Evolutionary conservation across 2,329 filamentous ascomycete genomes (phyloP).

Genomic region (Colletotrichum truncatum): DNA sequence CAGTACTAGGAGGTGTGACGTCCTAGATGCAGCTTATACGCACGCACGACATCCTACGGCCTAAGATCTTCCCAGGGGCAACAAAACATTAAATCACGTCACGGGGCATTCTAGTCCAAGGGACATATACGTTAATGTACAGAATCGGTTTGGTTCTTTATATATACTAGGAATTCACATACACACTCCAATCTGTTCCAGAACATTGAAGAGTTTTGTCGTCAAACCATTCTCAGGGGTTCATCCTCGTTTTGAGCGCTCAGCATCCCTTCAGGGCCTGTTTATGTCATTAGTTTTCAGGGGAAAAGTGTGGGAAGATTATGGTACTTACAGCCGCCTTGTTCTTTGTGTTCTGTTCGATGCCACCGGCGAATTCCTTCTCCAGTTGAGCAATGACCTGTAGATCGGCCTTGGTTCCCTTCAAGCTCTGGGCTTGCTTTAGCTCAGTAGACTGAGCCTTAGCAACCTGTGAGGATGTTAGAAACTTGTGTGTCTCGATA

Average conservation of each 20-base stretch:
- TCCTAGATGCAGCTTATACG: too few species aligned
- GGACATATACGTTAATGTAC: background rate
- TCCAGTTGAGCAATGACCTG: background rate
- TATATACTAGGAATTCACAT: background rate
- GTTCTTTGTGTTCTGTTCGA: constrained; percentile 31
- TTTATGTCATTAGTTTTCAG: background rate
- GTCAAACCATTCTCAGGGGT: background rate
- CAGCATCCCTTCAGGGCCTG: constrained; percentile 7
- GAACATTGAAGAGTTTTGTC: background rate
- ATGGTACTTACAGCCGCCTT: background rate
- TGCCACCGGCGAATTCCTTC: constrained; percentile 32
- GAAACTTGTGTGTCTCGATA: too few species aligned
- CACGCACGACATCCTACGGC: too few species aligned
- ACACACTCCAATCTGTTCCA: background rate
- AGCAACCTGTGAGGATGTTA: background rate
- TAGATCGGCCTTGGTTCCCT: background rate
- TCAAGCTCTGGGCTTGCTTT: background rate
- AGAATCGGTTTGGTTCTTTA: background rate
- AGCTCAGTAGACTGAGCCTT: constrained; percentile 6
- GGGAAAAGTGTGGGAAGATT: fast-evolving
- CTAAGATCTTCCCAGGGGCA: too few species aligned
- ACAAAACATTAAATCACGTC: too few species aligned
- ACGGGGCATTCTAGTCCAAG: too few species aligned
- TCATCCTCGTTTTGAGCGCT: background rate
- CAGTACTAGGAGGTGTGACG: too few species aligned